Conservation (phyloP, 495 filamentous ascomycete species). For the Hypoxylon subgilvum region DNA sequence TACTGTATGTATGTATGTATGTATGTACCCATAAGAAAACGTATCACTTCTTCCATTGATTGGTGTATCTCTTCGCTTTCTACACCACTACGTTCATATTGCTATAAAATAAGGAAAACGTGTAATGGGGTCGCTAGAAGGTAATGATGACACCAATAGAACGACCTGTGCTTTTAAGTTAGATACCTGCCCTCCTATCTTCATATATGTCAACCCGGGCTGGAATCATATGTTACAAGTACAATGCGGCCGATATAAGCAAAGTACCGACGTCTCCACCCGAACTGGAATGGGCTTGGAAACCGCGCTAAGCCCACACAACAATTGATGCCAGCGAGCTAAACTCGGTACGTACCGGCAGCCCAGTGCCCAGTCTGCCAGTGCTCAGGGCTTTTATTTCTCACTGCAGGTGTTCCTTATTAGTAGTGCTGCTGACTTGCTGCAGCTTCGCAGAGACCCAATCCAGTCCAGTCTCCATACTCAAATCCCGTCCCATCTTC, state of each 20-base stretch:
- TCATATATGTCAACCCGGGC: conserved; percentile 9
- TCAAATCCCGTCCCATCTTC: too few species aligned
- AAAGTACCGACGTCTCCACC: conserved; percentile 21
- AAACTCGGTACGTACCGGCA: too few species aligned
- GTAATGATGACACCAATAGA: conserved; percentile 2
- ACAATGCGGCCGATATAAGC: conserved; percentile 5
- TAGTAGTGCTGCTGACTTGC: too few species aligned
- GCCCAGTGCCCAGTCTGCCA: conserved; percentile 18
- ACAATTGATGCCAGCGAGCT: too few species aligned
- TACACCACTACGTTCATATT: not conserved
- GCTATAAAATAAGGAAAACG: not conserved
- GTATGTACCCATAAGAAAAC: not conserved
- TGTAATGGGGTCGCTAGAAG: conserved; percentile 30
- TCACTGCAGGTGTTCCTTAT: too few species aligned
- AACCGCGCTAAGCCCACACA: conserved; percentile 37
- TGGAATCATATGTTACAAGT: conserved; percentile 10
- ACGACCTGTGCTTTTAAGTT: conserved; percentile 3
- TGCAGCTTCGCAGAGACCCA: too few species aligned
- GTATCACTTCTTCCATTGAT: not conserved
- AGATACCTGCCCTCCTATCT: conserved; percentile 7
- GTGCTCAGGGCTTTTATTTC: conserved; percentile 12
- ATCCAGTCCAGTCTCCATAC: too few species aligned
- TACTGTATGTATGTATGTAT: not conserved
- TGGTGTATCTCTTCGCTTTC: too few species aligned
- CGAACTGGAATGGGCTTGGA: conserved; percentile 35